Conservation (phyloP, 805 yeast species). For the Pichia eremophila region DNA sequence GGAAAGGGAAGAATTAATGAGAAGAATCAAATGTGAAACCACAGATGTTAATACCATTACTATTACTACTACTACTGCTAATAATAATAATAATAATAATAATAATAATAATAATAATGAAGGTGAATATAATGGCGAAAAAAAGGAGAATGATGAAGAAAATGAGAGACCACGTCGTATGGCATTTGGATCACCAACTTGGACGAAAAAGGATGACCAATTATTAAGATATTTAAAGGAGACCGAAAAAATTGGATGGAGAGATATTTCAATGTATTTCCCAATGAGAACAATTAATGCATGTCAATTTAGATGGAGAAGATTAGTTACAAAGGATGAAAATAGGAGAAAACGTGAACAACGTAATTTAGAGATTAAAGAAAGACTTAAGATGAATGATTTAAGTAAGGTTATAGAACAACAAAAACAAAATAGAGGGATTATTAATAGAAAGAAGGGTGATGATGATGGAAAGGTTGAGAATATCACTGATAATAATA, state of each 20-base stretch:
- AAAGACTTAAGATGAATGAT: not conserved
- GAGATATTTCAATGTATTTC: conserved; percentile 74
- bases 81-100: no score
- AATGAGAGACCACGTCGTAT: not conserved
- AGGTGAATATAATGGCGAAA: not conserved
- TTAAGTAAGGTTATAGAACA: not conserved
- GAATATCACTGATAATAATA: no score
- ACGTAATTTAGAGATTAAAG: not conserved
- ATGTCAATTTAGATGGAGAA: conserved; percentile 83
- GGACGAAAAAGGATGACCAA: conserved; percentile 75
- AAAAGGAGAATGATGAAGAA: not conserved
- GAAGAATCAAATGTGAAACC: not conserved
- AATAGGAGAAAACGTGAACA: conserved; percentile 1
- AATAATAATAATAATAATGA: not conserved
- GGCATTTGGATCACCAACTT: conserved; percentile 30
- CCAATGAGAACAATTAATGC: conserved; percentile 79
- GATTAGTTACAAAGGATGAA: conserved; percentile 30
- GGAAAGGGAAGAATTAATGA: not conserved
- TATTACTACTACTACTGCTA: no score
- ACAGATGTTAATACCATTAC: no score
- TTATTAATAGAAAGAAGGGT: no score
- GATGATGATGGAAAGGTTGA: no score
- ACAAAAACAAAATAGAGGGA: no score
- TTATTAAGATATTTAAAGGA: conserved; percentile 69
- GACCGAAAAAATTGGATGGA: conserved; percentile 78